Base-by-base conservation (phyloP, 1,284 basidiomycete species). In the Cerrena zonata region DNA sequence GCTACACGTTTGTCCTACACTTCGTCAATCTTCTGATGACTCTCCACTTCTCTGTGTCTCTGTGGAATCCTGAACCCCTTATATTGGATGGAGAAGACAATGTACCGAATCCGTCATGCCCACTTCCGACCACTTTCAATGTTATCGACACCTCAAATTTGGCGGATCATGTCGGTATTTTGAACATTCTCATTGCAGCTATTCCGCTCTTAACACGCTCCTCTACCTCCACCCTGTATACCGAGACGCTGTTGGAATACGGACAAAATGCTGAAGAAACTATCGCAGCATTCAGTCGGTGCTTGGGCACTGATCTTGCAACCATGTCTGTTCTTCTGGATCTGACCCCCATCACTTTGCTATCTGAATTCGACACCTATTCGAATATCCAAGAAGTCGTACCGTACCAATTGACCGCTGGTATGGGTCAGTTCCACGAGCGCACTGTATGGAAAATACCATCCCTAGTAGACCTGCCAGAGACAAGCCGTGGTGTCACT, bases 121-220 rank as follows among this genome's bases (percentile, higher is more conserved):
- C 52, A 26, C 71, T 73, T 0, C 75, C 77, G 3, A 57, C 65
- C 1, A 49, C 39, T 0, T 82, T 81, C 65, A 67, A 78, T 45
- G 67, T 79, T 42, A 76, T 82, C 49, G 76, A 81, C 38, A 77
- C 79, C 0, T 79, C 78, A 19, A 79, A 79, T 51, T 53, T 80
- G 19, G 58, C 63, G 13, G 78, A 80, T 56, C 70, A 76, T 48
- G 34, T 76, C 1, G 79, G 78, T 0, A 60, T 79, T 15, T 51
- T 80, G n/a, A 81, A 81, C 54, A 52, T 80, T 19, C 62, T 81
- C 25, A 48, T 72, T 5, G 63, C 61, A n/a, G 60, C 70, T 1
- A 39, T 53, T 27, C 67, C 76, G 37, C 58, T 79, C 4, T 66
- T 79, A 27, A 54, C 53, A 10, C 57, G 55, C 1, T 52, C 58